phyloP scores from a whole-genome alignment of 2,329 filamentous ascomycete species.

The Dactylellina haptotyla region DNA sequence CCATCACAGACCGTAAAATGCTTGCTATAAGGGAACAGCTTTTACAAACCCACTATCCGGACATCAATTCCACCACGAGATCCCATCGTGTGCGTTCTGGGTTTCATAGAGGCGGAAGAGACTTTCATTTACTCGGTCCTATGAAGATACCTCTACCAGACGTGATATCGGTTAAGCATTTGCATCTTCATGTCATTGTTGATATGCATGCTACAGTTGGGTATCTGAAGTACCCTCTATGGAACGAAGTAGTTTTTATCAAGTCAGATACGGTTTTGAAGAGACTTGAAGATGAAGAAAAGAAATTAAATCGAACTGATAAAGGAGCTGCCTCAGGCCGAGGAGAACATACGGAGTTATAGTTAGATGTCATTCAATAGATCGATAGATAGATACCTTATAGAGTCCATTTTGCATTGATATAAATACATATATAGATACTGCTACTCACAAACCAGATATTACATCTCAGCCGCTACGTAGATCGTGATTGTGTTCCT shows the following conservation, averaged over 20 bases:
- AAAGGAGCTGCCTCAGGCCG: not conserved
- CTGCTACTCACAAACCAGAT: no score
- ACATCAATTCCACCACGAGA: slow-evolving; percentile 19
- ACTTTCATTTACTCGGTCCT: slow-evolving; percentile 8
- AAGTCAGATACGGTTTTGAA: slow-evolving; percentile 23
- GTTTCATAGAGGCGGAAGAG: slow-evolving; percentile 36
- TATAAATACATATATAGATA: not conserved
- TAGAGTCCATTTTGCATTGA: not conserved
- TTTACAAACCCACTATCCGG: slow-evolving; percentile 27
- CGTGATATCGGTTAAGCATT: slow-evolving; percentile 43
- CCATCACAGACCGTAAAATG: slow-evolving; percentile 36
- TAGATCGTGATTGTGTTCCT: no score
- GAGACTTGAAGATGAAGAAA: slow-evolving; percentile 37
- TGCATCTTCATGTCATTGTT: slow-evolving; percentile 46
- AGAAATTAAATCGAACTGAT: not conserved
- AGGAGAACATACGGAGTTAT: slow-evolving; percentile 14
- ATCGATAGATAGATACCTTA: not conserved
- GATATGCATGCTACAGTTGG: slow-evolving; percentile 14
- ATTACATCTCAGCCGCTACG: no score
- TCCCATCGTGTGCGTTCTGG: slow-evolving; percentile 22
- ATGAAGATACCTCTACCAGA: slow-evolving; percentile 28
- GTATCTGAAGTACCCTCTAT: slow-evolving; percentile 31
- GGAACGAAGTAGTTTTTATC: slow-evolving; percentile 38
- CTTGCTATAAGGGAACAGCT: slow-evolving; percentile 38
- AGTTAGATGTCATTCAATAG: not conserved